Conservation (phyloP, 306 rosid genomes). For the Calophaca sinica region DNA sequence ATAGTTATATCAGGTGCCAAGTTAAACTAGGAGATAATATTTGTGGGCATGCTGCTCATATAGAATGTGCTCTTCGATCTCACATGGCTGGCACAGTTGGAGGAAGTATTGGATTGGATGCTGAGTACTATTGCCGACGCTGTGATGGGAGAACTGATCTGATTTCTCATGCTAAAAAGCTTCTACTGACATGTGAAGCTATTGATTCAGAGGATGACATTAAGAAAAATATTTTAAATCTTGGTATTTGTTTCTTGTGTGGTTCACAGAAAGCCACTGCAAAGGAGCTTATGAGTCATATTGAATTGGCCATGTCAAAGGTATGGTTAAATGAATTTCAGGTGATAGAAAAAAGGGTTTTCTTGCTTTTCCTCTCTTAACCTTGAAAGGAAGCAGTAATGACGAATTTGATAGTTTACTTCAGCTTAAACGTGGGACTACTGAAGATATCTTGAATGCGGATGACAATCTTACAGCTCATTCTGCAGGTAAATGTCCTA, state of each 20-base stretch:
- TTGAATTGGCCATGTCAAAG: conserved; percentile 61
- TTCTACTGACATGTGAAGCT: conserved; percentile 59
- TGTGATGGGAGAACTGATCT: conserved; percentile 78
- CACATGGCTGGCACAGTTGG: conserved; percentile 80
- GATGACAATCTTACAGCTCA: conserved; percentile 40
- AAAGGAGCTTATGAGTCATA: conserved; percentile 54
- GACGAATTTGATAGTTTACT: conserved; percentile 48
- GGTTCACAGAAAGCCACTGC: conserved; percentile 66
- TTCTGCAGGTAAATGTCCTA: conserved; percentile 52
- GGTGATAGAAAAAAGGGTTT: conserved; percentile 31
- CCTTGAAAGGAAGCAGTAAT: conserved; percentile 36
- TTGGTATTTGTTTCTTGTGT: conserved; percentile 63
- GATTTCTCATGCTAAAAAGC: conserved; percentile 60
- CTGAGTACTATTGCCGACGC: conserved; percentile 76
- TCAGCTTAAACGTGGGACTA: conserved; percentile 65
- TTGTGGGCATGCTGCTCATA: conserved; percentile 79
- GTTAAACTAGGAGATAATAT: conserved; percentile 49
- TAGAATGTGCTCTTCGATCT: conserved; percentile 69
- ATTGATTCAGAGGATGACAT: conserved; percentile 55
- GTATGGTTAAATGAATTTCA: conserved; percentile 50
- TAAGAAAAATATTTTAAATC: conserved; percentile 52
- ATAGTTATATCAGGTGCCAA: conserved; percentile 68
- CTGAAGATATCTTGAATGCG: conserved; percentile 62
- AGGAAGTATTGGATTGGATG: conserved; percentile 78
- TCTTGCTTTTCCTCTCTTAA: conserved; percentile 46